Conservation (phyloP, 1,284 basidiomycete genomes). For the Trametes pubescens region DNA sequence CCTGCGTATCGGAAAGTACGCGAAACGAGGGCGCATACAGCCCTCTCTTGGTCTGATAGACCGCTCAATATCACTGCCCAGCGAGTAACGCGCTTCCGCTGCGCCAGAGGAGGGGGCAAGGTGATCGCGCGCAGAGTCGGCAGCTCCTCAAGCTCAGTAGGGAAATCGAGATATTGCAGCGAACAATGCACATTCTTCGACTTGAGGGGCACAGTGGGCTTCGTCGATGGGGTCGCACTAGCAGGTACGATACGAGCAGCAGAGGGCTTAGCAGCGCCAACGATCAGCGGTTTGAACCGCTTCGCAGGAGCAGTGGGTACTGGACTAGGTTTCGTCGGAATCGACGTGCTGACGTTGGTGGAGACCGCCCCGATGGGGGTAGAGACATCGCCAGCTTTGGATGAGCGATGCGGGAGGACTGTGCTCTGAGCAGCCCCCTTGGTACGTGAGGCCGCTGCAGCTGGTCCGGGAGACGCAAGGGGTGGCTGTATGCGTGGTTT, state of each 20-base stretch:
- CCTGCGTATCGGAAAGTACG: constrained; percentile 73
- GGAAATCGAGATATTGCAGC: constrained; percentile 46
- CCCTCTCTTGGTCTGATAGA: constrained; percentile 53
- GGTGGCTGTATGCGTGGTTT: constrained; percentile 17
- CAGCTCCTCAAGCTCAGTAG: constrained; percentile 21
- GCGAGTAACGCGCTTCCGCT: constrained; percentile 59
- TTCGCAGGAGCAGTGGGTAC: constrained; percentile 31
- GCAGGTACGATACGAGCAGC: background rate
- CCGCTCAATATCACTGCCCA: constrained; percentile 65
- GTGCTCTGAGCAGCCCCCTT: background rate
- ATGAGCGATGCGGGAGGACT: background rate
- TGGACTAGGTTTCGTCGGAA: too few relatives aligned
- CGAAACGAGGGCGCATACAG: constrained; percentile 57
- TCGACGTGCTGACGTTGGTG: background rate
- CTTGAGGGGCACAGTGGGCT: too few relatives aligned
- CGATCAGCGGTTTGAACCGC: constrained; percentile 47
- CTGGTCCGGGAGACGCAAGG: background rate
- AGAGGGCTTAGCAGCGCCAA: constrained; percentile 33
- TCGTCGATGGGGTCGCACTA: background rate
- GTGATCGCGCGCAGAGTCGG: constrained; percentile 51
- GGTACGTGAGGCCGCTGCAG: background rate
- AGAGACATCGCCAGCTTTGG: background rate
- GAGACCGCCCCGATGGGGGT: background rate
- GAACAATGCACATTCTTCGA: background rate
- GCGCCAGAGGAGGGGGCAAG: constrained; percentile 62